These are phyloP conservation scores for Candida takata DNA, from an alignment of 805 yeast genomes.

Conservation along the genomic window DNA sequence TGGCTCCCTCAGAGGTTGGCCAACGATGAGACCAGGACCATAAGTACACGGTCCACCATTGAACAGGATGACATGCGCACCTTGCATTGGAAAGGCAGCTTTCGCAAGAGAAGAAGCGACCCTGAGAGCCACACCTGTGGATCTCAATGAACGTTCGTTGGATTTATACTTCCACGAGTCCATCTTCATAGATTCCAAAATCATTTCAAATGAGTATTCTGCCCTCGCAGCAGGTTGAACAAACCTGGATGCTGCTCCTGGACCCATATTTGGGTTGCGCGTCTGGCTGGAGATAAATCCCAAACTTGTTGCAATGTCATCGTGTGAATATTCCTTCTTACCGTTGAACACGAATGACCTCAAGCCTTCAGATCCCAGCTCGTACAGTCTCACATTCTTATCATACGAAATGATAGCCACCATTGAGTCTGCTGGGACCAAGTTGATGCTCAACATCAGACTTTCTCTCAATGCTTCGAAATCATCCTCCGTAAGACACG, in stretches of 20 bases:
- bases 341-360: slow-evolving; percentile 49
- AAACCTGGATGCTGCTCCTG: slow-evolving; percentile 9
- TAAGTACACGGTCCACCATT: slow-evolving; percentile 59
- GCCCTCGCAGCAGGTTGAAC: slow-evolving; percentile 17
- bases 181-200: slow-evolving; percentile 40
- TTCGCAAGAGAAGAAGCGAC: slow-evolving; percentile 35
- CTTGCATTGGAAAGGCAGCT: slow-evolving; percentile 37
- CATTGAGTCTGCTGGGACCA: slow-evolving; percentile 48
- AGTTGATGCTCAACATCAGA: slow-evolving; percentile 34
- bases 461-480: slow-evolving; percentile 45
- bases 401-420: slow-evolving; percentile 58
- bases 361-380: slow-evolving; percentile 31
- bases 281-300: slow-evolving; percentile 36
- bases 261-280: slow-evolving; percentile 7
- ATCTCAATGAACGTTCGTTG: slow-evolving; percentile 42
- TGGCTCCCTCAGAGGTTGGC: slow-evolving; percentile 50
- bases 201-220: slow-evolving; percentile 43
- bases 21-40: slow-evolving; percentile 60
- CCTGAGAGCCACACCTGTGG: slow-evolving; percentile 56
- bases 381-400: slow-evolving; percentile 52
- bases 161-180: slow-evolving; percentile 43
- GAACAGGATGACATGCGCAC: slow-evolving; percentile 48
- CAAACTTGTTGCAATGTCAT: slow-evolving; percentile 38
- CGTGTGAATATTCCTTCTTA: slow-evolving; percentile 39
- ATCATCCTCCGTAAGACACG: slow-evolving; percentile 46